Evolutionary conservation across 2,329 filamentous ascomycete species (phyloP), one percentile per base, ranked within the genome.

Genomic region (Calcarisporium arbuscula): DNA sequence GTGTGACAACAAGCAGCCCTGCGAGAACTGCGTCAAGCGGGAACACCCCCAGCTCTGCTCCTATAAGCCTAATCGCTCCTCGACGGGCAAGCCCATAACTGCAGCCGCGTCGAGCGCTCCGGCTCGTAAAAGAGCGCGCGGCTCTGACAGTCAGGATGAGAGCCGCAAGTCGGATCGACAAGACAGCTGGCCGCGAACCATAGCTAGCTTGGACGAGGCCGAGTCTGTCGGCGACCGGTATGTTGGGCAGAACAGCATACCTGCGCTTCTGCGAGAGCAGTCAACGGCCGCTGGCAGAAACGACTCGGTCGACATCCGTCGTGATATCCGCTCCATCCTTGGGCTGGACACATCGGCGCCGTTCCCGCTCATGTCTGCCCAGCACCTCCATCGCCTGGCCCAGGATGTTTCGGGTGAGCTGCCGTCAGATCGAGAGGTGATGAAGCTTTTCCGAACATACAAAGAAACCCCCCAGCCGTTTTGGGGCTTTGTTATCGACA

Each of bases 391-490:
- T 43, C 66, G 64, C 34, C 57, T 81, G 40, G 76, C 75, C 1
- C 61, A 68, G 18, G 77, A 82, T 40, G 80, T 81, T 30, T 71
- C 71, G 3, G 61, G 67, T 6, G 75, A 80, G 49, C 60, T 82
- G 15, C 77, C 77, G 3, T 78, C 77, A 0, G 77, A 81, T 45
- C 61, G 77, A 22, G 77, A 82, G 51, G 75, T 82, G 10, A 74
- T 81, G 65, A 80, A 79, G 77, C 61, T 80, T 6, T 81, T 82
- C 49, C 70, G 74, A 28, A 74, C 76, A 3, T 82, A 81, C 58
- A 80, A 80, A 52, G 75, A 81, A 49, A 77, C 79, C 17, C 72
- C 77, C 2, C 77, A 82, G 31, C 75, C 75, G 2, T 82, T 82
- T 45, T 82, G 77, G 77, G 77, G 77, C 2, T 77, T 82, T 32